phyloP scores from a whole-genome alignment of 495 filamentous ascomycete species.

The Clohesyomyces aquaticus region DNA sequence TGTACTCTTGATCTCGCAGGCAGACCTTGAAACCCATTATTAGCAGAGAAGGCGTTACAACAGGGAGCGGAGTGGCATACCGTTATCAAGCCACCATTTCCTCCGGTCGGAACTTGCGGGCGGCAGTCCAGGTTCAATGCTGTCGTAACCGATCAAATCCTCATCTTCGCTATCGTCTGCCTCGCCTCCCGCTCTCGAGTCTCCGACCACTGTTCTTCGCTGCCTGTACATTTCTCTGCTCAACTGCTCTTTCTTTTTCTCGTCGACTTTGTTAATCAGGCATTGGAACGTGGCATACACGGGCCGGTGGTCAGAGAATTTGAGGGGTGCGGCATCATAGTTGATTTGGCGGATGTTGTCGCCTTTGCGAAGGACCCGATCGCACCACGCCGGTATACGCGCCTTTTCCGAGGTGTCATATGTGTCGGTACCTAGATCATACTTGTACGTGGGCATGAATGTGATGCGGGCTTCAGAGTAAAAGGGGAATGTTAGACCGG shows the following conservation, averaged over 20 bases:
- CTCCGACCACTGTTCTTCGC: conserved; percentile 62
- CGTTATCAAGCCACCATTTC: conserved; percentile 95
- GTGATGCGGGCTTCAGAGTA: conserved; percentile 84
- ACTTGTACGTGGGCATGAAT: conserved; percentile 95
- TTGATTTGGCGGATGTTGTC: conserved; percentile 76
- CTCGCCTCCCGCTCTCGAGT: conserved; percentile 48
- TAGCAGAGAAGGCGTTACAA: conserved; percentile 5
- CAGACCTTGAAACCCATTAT: conserved; percentile 54
- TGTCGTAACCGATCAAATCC: conserved; percentile 71
- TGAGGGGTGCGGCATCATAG: conserved; percentile 76
- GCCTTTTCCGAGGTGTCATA: conserved; percentile 96
- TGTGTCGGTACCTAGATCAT: conserved; percentile 78
- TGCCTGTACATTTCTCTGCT: conserved; percentile 71
- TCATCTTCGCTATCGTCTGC: conserved; percentile 68
- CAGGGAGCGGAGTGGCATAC: too few species aligned
- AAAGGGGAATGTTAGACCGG: conserved; percentile 82
- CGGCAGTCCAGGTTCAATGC: conserved; percentile 79
- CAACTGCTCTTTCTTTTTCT: conserved; percentile 68
- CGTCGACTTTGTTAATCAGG: conserved; percentile 76
- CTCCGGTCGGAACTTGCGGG: conserved; percentile 85
- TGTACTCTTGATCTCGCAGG: conserved; percentile 72
- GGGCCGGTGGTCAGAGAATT: conserved; percentile 91
- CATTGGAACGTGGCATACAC: conserved; percentile 90
- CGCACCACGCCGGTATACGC: conserved; percentile 96
- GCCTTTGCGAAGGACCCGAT: conserved; percentile 87